Conservation (phyloP, 2,329 filamentous ascomycete genomes). For the Fusarium algeriense region DNA sequence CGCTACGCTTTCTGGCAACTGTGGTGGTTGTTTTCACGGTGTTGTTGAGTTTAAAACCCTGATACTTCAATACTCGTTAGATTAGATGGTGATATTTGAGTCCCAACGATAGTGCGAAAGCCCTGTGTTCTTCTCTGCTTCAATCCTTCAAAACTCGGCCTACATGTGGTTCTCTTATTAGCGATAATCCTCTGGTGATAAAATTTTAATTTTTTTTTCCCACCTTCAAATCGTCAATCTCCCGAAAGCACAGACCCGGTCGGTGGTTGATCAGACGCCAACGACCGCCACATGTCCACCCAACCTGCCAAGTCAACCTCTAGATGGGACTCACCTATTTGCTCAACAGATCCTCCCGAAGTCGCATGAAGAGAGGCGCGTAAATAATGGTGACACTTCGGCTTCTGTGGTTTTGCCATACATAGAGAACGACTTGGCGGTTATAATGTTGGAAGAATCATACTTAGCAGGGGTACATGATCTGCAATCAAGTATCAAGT, state of each 20-base stretch:
- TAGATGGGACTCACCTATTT: background rate
- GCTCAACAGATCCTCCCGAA: background rate
- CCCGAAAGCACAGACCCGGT: background rate
- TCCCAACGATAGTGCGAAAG: background rate
- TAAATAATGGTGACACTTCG: background rate
- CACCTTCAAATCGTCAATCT: background rate
- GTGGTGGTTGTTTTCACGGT: background rate
- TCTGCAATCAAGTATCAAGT: conserved; percentile 5
- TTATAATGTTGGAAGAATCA: conserved; percentile 6
- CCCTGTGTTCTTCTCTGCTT: background rate
- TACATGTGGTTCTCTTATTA: background rate
- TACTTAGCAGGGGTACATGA: conserved; percentile 7
- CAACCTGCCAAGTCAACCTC: background rate
- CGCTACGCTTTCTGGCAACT: conserved; percentile 16
- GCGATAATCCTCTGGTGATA: background rate
- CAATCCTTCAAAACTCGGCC: background rate
- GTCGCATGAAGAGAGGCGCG: background rate
- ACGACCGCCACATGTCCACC: background rate
- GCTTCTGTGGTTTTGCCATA: background rate
- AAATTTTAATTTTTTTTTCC: background rate
- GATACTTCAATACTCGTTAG: background rate
- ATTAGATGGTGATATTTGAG: background rate
- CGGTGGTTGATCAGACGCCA: background rate
- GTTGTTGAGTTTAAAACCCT: too few species aligned
- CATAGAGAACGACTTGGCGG: background rate